Evolutionary conservation across 306 rosid species (phyloP).

Genomic region (Astragalus glycyphyllos): DNA sequence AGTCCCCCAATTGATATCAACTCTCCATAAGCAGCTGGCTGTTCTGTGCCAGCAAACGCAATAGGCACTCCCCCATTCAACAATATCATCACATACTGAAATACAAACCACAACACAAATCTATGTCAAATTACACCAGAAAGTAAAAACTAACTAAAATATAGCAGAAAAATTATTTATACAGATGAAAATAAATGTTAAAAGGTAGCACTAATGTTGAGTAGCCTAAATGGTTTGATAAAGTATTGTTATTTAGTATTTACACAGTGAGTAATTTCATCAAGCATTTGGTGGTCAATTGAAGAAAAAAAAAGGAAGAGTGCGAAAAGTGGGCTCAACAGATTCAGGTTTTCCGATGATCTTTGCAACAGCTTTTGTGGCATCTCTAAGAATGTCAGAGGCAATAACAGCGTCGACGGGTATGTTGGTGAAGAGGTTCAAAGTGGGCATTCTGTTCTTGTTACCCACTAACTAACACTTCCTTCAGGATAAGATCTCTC

Average conservation of each 20-base stretch:
- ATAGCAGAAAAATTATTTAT: slow-evolving; percentile 6
- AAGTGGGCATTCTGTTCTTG: slow-evolving; percentile 69
- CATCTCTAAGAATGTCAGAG: slow-evolving; percentile 92
- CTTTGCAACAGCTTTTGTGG: slow-evolving; percentile 89
- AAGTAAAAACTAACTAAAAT: slow-evolving; percentile 1
- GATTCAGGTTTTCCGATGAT: slow-evolving; percentile 96
- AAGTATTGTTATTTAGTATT: slow-evolving; percentile 4
- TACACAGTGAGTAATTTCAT: slow-evolving; percentile 54
- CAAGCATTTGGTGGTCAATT: slow-evolving; percentile 56
- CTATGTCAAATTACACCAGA: slow-evolving; percentile 3
- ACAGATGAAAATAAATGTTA: not conserved
- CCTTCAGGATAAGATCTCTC: slow-evolving; percentile 32
- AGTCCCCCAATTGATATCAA: slow-evolving; percentile 90
- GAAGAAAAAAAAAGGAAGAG: not conserved
- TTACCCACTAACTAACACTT: not conserved
- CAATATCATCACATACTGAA: slow-evolving; percentile 94
- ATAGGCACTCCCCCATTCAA: slow-evolving; percentile 84
- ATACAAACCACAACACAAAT: slow-evolving; percentile 8
- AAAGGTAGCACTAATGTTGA: not conserved
- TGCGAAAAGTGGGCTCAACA: slow-evolving; percentile 45
- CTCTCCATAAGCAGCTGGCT: slow-evolving; percentile 93
- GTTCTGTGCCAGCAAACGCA: slow-evolving; percentile 88
- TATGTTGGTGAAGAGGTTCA: slow-evolving; percentile 81
- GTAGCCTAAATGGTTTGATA: slow-evolving; percentile 1
- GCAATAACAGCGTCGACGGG: slow-evolving; percentile 84